A percentile compares a stretch with the other conserved stretches of the same genome.
These are phyloP conservation scores for Paraphaeosphaeria minitans DNA, from an alignment of 2,329 filamentous ascomycete species.

Conservation along the genomic window DNA sequence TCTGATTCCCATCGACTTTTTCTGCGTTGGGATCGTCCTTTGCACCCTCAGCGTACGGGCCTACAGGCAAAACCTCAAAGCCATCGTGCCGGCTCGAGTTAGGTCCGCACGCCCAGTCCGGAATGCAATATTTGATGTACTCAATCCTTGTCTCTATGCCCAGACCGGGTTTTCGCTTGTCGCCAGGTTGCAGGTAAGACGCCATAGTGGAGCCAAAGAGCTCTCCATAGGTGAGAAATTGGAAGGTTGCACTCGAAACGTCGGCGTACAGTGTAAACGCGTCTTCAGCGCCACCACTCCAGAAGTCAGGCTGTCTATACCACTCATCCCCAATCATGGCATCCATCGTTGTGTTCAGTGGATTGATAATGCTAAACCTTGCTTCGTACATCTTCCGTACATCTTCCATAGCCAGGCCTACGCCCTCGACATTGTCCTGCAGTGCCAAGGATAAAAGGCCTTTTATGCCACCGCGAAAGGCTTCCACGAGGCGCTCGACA, in stretches of 20 bases:
- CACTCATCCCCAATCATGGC: conserved; percentile 5
- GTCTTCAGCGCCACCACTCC: conserved; percentile 1
- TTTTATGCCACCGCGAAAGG: neutral
- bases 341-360: neutral
- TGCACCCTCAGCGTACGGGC: neutral
- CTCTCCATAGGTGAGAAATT: neutral
- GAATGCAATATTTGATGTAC: conserved; percentile 8
- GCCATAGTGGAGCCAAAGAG: conserved; percentile 1
- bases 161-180: neutral
- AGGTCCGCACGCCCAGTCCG: neutral
- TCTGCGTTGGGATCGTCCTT: neutral
- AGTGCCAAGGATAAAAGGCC: neutral
- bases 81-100: neutral
- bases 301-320: conserved; percentile 1
- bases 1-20: neutral
- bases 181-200: neutral
- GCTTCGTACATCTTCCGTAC: neutral
- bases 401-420: conserved; percentile 1
- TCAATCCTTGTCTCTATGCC: neutral
- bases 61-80: neutral
- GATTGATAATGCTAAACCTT: conserved; percentile 1
- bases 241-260: neutral
- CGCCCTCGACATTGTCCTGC: neutral
- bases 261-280: conserved; percentile 5
- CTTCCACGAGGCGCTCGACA: neutral